A percentile compares a stretch with the other conserved stretches of the same genome.
Evolutionary conservation across 441 rosid species (phyloP).

Genomic region (Breynia disticha): DNA sequence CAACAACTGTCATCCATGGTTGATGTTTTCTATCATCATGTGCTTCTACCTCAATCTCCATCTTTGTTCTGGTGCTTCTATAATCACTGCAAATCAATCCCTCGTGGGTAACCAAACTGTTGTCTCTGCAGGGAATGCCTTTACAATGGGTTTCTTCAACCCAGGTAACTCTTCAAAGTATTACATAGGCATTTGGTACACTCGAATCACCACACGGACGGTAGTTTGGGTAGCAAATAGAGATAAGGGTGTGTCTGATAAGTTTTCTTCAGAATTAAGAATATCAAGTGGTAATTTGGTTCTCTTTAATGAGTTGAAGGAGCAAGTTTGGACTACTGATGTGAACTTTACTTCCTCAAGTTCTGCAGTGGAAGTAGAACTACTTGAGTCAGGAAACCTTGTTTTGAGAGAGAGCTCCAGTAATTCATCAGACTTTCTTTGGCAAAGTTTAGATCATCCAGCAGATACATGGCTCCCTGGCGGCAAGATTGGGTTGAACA

Average conservation of each 20-base stretch:
- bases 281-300: conserved; percentile 34
- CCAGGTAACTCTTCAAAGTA: conserved; percentile 36
- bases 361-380: conserved; percentile 30
- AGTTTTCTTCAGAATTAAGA: conserved; percentile 18
- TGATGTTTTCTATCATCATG: conserved; percentile 8
- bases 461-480: conserved; percentile 65
- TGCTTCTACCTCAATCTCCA: conserved; percentile 13
- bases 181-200: conserved; percentile 66
- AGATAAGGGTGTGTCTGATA: conserved; percentile 21
- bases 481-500: conserved; percentile 35
- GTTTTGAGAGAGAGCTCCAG: conserved; percentile 28
- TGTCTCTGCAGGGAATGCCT: conserved; percentile 19
- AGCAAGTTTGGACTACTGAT: conserved; percentile 45
- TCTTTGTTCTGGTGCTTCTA: conserved; percentile 21
- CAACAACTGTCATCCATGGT: conserved; percentile 9
- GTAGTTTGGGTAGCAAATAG: conserved; percentile 44
- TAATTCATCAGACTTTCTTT: conserved; percentile 19
- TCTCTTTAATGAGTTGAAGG: conserved; percentile 26
- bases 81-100: conserved; percentile 23
- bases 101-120: conserved; percentile 35
- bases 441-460: conserved; percentile 68
- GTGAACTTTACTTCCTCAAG: conserved; percentile 21
- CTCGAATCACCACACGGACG: conserved; percentile 21
- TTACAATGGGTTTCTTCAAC: conserved; percentile 38
- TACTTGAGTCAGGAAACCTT: conserved; percentile 50